Base-by-base conservation (phyloP, 164 flowering plant genomes). In the Berberis vulgaris region DNA sequence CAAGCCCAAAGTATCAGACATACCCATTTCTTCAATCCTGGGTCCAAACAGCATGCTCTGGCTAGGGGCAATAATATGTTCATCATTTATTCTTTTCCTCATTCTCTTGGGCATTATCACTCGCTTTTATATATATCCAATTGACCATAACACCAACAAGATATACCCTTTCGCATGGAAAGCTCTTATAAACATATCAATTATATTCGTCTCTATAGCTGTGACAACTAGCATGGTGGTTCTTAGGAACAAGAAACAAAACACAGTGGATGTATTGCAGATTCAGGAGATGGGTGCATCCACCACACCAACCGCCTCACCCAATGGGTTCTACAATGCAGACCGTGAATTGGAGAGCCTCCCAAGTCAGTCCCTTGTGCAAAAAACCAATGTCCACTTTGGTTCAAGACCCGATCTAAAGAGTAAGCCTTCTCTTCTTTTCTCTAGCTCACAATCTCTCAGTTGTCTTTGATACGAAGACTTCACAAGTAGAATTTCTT, bases 11-110 rank as follows among this genome's bases (percentile, higher is more conserved):
- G 41, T 72, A 26, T 65, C 76, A 0, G 92, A 91, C 56, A 70
- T 57, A 40, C 87, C 92, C 4, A 43, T 87, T 2, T 67, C 91
- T 5, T 61, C 88, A 1, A 64, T 74, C 13, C 69, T 87, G 26
- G 98, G 96, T 41, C 79, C 82, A 53, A 83, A 85, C 47, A 66
- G 77, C 64, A 84, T 92, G 94, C 83, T 87, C 2, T 91, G 89
- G 79, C 89, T 91, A 1, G 84, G 77, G 1, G 68, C 76, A 0
- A 77, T 91, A 10, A 84, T 88, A 7, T 77, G 89, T 7, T 79
- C 86, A 2, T 85, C 98, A 3, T 88, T 88, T 50, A 2, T 84
- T 45, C 68, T 77, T 12, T 89, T 73, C 71, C 80, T 87, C 0
- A 43, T 86, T 41, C 59, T 83, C 10, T 50, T 84, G 8, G 96